Evolutionary conservation across 192 early-diverging fungal genomes (phyloP).

Genomic region (Gonapodya sp.): DNA sequence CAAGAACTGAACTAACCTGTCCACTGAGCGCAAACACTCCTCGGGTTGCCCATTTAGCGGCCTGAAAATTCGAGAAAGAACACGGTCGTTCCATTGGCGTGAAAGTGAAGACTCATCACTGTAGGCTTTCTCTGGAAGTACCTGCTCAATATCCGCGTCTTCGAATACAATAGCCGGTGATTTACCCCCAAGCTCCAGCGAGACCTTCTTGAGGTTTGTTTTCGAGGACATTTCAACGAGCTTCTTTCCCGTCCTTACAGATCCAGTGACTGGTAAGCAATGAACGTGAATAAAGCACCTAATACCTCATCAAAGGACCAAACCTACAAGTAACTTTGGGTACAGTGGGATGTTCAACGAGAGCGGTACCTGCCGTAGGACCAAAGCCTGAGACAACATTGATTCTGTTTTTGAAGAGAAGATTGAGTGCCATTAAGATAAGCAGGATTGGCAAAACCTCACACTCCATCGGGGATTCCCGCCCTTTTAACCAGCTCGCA

Average conservation of each 20-base stretch:
- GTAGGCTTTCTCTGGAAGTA: too few relatives aligned
- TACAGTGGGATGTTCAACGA: not conserved
- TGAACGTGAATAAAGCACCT: not conserved
- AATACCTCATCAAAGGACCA: constrained; percentile 17
- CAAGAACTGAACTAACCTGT: not conserved
- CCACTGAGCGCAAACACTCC: constrained; percentile 4
- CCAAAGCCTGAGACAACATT: not conserved
- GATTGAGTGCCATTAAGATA: not conserved
- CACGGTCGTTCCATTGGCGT: too few relatives aligned
- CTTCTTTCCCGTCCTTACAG: not conserved
- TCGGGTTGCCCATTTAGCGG: constrained; percentile 18
- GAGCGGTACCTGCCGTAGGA: not conserved
- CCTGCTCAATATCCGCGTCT: not conserved
- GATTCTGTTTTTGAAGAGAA: constrained; percentile 7
- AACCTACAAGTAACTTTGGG: not conserved
- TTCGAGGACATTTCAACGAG: not conserved
- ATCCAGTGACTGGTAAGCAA: not conserved
- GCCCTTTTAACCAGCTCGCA: constrained; percentile 21
- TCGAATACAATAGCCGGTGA: constrained; percentile 5
- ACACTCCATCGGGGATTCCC: constrained; percentile 14
- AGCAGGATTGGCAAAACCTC: not conserved
- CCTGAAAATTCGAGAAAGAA: too few relatives aligned
- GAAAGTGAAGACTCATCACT: too few relatives aligned
- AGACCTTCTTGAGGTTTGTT: constrained; percentile 9
- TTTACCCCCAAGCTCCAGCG: constrained; percentile 10